Evolutionary conservation across 2,329 filamentous ascomycete species (phyloP), one percentile per base, ranked within the genome.

Genomic region (Aspergillaceae sp.): DNA sequence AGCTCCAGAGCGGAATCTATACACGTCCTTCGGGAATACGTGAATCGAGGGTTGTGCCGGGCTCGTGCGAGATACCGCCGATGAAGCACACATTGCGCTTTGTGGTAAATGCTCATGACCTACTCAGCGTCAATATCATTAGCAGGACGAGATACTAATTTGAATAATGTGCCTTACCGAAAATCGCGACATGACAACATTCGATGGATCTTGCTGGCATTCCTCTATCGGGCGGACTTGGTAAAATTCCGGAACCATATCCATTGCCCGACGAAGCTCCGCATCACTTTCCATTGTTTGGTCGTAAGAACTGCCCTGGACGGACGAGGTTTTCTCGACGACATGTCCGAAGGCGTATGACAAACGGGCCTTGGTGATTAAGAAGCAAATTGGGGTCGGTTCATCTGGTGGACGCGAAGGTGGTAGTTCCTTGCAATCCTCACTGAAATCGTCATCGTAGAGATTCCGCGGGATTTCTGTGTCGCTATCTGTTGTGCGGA

Each of bases 11-110:
- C 87, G 1, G 90, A 86, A 58, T 95, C 88, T 36, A 97, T 84
- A 52, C 88, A 92, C 26, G 83, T 84, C 36, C 83, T 82, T 29
- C 91, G 80, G 2, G 89, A 95, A 60, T 92, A 87, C 6, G 82
- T 79, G 59, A 94, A 97, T 6, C 89, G 79, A 7, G 85, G 74
- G 56, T 91, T 92, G 48, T 86, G 79, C 41, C 86, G 76, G 4
- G 89, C 86, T 48, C 83, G 79, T n/a, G 79, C 74, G 48, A 95
- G 77, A 63, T 92, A 96, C 52, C 89, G 89, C 43, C 89, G 79
- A 65, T 98, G 92, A 35, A 98, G 77, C 26, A 95, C 79, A 57
- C 88, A 94, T 57, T 94, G 77, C 11, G 89, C 86, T 68, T 94
- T 95, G 52, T 94, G 82, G 61, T 89, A 94, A 4, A 96, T 70